A percentile compares a stretch with the other conserved stretches of the same genome.
Evolutionary conservation across 352 stramenopile species (phyloP).

Genomic region (Peronospora destructor): DNA sequence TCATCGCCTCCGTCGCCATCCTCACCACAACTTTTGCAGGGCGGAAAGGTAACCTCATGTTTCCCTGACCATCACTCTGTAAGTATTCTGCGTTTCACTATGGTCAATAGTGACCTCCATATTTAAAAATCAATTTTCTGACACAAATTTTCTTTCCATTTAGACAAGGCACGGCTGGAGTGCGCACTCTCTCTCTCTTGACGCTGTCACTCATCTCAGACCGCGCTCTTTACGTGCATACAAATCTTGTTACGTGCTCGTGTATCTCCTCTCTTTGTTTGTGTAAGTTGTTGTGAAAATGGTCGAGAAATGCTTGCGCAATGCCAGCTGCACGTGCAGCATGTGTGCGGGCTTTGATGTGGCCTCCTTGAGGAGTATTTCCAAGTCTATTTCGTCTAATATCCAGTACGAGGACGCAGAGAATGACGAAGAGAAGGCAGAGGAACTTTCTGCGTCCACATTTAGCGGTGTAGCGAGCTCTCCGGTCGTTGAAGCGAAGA

Average conservation of each 20-base stretch:
- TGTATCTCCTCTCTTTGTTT: neutral
- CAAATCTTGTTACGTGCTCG: neutral
- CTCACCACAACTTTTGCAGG: constrained; percentile 12
- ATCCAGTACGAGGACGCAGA: constrained; percentile 63
- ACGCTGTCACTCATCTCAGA: neutral
- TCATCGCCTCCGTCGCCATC: constrained; percentile 5
- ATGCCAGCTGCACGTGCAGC: constrained; percentile 81
- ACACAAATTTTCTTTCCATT: constrained; percentile 3
- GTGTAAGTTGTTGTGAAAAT: constrained; percentile 24
- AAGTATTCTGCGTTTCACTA: constrained; percentile 4
- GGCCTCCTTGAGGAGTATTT: constrained; percentile 65
- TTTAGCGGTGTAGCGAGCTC: constrained; percentile 40
- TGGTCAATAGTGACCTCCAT: too few relatives aligned
- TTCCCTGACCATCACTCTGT: constrained; percentile 18
- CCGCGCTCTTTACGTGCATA: neutral
- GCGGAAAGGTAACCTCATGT: constrained; percentile 9
- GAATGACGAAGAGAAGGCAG: constrained; percentile 9
- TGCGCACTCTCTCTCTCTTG: neutral
- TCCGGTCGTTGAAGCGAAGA: constrained; percentile 25
- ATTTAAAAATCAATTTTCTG: constrained; percentile 13
- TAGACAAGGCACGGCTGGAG: neutral
- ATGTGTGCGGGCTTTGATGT: constrained; percentile 81
- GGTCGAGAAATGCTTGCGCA: constrained; percentile 77
- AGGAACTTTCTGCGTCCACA: constrained; percentile 22
- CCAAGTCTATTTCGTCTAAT: constrained; percentile 74